A percentile compares a stretch with the other conserved stretches of the same genome.
phyloP scores from a whole-genome alignment of 73 alveolate genomes.

The Tetrahymena thermophila region DNA sequence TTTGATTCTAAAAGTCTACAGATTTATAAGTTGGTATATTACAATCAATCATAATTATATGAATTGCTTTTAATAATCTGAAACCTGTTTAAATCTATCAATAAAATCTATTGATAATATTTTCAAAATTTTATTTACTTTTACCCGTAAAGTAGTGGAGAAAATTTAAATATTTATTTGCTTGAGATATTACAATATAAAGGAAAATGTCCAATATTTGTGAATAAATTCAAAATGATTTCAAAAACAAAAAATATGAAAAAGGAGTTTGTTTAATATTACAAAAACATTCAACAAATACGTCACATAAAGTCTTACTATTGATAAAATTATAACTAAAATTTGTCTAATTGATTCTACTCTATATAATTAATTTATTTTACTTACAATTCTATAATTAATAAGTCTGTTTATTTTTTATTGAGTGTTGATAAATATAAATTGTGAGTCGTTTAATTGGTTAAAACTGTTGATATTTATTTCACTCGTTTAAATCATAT shows the following conservation, averaged over 20 bases:
- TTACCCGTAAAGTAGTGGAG: background rate
- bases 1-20: background rate
- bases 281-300: no score
- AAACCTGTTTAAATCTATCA: background rate
- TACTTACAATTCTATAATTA: no score
- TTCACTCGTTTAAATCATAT: background rate
- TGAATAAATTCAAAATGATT: no score
- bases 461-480: no score
- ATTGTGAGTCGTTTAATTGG: background rate
- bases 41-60: background rate
- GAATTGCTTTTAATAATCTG: background rate
- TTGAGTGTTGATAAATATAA: no score
- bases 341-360: background rate
- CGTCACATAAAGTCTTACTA: background rate
- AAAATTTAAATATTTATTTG: no score
- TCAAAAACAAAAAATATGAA: no score
- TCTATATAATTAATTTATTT: no score
- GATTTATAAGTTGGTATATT: background rate
- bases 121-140: no score
- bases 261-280: no score
- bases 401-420: no score
- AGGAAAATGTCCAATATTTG: background rate
- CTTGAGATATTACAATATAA: background rate
- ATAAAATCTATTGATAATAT: background rate
- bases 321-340: background rate